Percentiles rank a stretch among this genome's conserved stretches.
These are phyloP conservation scores for Phlegmacium glaucopus DNA, from an alignment of 768 basidiomycete genomes.

Conservation along the genomic window DNA sequence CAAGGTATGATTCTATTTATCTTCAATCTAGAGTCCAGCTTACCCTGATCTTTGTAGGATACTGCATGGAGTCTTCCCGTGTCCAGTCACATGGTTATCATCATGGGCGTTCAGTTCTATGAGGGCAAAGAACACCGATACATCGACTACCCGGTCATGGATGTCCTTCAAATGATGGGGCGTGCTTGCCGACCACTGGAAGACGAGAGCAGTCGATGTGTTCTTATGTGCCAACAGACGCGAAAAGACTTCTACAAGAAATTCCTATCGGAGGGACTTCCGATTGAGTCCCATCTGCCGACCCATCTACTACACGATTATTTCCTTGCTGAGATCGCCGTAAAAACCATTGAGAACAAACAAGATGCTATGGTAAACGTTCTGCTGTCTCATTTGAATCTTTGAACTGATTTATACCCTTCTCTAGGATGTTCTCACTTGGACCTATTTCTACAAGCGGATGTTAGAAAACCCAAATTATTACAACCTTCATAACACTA, in stretches of 20 bases:
- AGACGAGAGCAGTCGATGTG: slow-evolving; percentile 89
- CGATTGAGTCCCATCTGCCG: slow-evolving; percentile 93
- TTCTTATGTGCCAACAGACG: slow-evolving; percentile 96
- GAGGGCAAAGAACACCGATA: slow-evolving; percentile 99
- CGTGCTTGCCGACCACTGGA: slow-evolving; percentile 89
- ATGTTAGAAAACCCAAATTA: slow-evolving; percentile 98
- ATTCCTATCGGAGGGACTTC: slow-evolving; percentile 94
- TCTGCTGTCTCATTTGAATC: neutral
- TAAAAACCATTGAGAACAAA: slow-evolving; percentile 99
- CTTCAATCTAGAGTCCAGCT: neutral
- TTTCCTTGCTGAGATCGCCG: slow-evolving; percentile 97
- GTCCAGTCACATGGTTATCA: slow-evolving; percentile 95
- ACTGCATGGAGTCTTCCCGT: slow-evolving; percentile 96
- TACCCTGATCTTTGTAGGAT: slow-evolving; percentile 48
- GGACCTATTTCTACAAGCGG: slow-evolving; percentile 97
- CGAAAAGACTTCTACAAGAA: slow-evolving; percentile 99
- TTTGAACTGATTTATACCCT: slow-evolving; percentile 3
- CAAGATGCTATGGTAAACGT: slow-evolving; percentile 87
- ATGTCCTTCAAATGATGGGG: slow-evolving; percentile 99
- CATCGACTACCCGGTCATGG: slow-evolving; percentile 97
- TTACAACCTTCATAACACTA: slow-evolving; percentile 92
- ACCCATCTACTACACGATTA: slow-evolving; percentile 93
- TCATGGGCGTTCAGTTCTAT: slow-evolving; percentile 98
- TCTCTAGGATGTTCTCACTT: slow-evolving; percentile 87
- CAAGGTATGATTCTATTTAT: slow-evolving; percentile 50